Evolutionary conservation across 768 basidiomycete genomes (phyloP), one percentile per base, ranked within the genome.

Genomic region (Lenzites betulinus): DNA sequence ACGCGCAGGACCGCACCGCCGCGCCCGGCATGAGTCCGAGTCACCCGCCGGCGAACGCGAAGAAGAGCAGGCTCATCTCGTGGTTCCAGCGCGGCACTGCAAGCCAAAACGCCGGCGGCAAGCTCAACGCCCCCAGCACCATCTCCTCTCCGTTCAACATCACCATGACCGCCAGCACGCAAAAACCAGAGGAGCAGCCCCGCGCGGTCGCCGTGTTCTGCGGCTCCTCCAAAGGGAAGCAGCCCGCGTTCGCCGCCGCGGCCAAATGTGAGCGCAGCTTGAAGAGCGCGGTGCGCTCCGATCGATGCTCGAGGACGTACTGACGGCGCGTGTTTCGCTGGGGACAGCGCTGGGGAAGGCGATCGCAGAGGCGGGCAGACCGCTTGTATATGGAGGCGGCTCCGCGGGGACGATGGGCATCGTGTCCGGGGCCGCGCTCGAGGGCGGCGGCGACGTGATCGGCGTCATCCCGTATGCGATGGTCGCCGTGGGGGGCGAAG

Each of bases 341-440:
- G n/a, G 23, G 58, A 67, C 66, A 90, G 91, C 92, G 22, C 68
- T 97, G 13, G 95, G 92, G 39, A 73, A 76, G 46, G 91, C 93
- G 0, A 75, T 96, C 26, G 92, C 85, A 2, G 72, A 73, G 8
- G 74, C 80, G 16, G 76, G 81, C 0, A 78, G 87, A 2, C 82
- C 86, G 3, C 79, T 97, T 15, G 82, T 98, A 2, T 98, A 97
- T 70, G 95, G 95, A 2, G 95, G 95, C 7, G 95, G 93, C 0
- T 78, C 80, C 20, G 78, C 79, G 43, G 95, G 95, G 1, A 79
- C 96, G 63, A 97, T 97, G 95, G 95, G 95, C 62, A 72, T 83
- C 47, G 86, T 95, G 9, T 90, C 92, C 0, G 75, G 78, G 13
- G 75, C 89, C 0, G 88, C 82, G 0, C 76, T 90, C 8, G 78